A percentile compares a stretch with the other conserved stretches of the same genome.
phyloP scores from a whole-genome alignment of 2,329 filamentous ascomycete species.

The Stachybotrys chlorohalonatus region DNA sequence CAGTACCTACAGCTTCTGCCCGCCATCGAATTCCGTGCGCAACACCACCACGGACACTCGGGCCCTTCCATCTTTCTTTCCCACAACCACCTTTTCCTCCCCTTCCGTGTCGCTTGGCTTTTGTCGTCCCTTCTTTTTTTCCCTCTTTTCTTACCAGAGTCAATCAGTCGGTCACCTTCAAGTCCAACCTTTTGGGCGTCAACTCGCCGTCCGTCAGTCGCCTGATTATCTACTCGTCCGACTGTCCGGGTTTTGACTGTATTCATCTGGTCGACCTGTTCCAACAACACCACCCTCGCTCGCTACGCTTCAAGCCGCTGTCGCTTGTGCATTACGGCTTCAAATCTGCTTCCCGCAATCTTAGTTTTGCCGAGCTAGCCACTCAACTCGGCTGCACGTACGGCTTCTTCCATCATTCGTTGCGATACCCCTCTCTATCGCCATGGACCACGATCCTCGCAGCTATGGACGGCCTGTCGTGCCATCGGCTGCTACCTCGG shows the following conservation, averaged over 20 bases:
- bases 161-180: neutral
- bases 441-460: conserved; percentile 20
- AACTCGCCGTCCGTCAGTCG: neutral
- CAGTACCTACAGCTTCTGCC: neutral
- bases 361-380: no score
- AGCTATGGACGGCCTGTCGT: conserved; percentile 16
- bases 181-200: neutral
- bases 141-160: neutral
- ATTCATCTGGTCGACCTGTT: neutral
- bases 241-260: neutral
- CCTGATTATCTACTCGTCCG: neutral
- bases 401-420: neutral
- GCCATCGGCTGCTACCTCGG: conserved; percentile 27
- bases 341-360: no score
- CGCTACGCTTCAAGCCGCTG: neutral
- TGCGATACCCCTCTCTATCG: neutral
- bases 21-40: neutral
- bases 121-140: neutral
- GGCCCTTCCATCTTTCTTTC: neutral
- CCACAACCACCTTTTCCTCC: neutral
- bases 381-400: neutral
- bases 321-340: no score
- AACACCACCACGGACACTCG: neutral
- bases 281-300: neutral
- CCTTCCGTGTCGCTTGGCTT: neutral